phyloP scores from a whole-genome alignment of 352 stramenopile species.

The Phytophthora europaea region DNA sequence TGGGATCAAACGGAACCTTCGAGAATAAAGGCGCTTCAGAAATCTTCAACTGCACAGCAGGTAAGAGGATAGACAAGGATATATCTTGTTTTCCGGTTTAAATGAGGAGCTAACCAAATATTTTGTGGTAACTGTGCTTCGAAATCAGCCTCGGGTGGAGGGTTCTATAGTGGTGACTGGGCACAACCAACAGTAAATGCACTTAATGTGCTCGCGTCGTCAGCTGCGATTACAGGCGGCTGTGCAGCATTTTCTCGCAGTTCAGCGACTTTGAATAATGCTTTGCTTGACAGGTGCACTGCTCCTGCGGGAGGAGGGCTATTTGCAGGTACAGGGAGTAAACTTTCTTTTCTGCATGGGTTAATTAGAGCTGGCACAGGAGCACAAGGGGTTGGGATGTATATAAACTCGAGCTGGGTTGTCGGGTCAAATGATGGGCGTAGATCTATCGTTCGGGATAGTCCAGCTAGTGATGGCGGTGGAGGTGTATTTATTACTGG shows the following conservation, averaged over 20 bases:
- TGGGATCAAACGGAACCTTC: constrained; percentile 52
- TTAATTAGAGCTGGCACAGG: constrained; percentile 23
- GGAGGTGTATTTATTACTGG: constrained; percentile 48
- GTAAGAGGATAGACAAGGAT: constrained; percentile 23
- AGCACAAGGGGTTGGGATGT: constrained; percentile 42
- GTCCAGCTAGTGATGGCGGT: constrained; percentile 23
- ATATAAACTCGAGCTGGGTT: constrained; percentile 40
- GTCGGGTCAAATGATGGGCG: constrained; percentile 3
- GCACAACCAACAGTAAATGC: constrained; percentile 23
- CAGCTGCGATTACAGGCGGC: constrained; percentile 33
- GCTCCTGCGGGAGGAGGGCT: constrained; percentile 44
- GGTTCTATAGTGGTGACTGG: constrained; percentile 41
- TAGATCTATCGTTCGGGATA: constrained; percentile 21
- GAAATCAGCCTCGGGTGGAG: constrained; percentile 38
- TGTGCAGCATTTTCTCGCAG: constrained; percentile 40
- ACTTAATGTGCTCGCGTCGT: constrained; percentile 21
- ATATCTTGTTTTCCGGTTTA: neutral
- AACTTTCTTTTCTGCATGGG: constrained; percentile 18
- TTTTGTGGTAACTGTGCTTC: neutral
- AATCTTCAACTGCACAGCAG: constrained; percentile 43
- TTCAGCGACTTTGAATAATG: constrained; percentile 10
- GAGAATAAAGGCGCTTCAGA: constrained; percentile 36
- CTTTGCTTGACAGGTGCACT: constrained; percentile 18
- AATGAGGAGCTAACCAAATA: neutral
- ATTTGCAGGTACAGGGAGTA: constrained; percentile 20